A percentile compares a stretch with the other conserved stretches of the same genome.
phyloP scores from a whole-genome alignment of 495 filamentous ascomycete species.

The Lentithecium fluviatile region DNA sequence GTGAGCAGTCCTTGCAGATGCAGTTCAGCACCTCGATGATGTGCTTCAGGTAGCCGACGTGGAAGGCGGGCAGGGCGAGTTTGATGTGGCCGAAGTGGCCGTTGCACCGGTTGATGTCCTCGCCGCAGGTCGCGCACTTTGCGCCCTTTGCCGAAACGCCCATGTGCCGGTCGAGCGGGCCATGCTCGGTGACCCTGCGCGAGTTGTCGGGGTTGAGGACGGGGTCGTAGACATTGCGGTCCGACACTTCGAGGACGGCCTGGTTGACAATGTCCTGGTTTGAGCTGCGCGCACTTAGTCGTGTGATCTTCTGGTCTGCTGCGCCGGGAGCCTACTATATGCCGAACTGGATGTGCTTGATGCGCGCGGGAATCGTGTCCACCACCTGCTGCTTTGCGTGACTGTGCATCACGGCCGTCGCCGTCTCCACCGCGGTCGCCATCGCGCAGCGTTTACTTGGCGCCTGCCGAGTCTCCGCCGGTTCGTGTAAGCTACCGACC shows the following conservation, averaged over 20 bases:
- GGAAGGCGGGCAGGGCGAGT: conserved; percentile 86
- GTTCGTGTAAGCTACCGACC: neutral
- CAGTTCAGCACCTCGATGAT: conserved; percentile 85
- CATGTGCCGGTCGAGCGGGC: conserved; percentile 81
- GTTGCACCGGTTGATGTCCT: conserved; percentile 74
- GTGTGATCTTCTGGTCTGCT: neutral
- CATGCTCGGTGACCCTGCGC: conserved; percentile 68
- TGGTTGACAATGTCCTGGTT: conserved; percentile 92
- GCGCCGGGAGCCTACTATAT: conserved; percentile 62
- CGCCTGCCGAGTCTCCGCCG: too few relatives aligned
- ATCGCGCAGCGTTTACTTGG: conserved; percentile 42
- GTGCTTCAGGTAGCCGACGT: conserved; percentile 91
- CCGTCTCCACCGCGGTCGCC: neutral
- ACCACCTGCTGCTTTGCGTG: conserved; percentile 81
- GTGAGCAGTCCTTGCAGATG: conserved; percentile 86
- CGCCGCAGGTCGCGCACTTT: conserved; percentile 77
- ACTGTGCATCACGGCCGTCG: neutral
- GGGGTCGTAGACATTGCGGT: conserved; percentile 85
- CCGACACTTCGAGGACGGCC: conserved; percentile 85
- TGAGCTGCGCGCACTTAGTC: conserved; percentile 56
- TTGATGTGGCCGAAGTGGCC: conserved; percentile 93
- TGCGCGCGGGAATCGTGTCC: conserved; percentile 81
- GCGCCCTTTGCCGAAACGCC: conserved; percentile 79
- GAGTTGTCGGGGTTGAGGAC: conserved; percentile 48
- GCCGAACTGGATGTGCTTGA: conserved; percentile 91